Evolutionary conservation across 805 yeast species (phyloP).

Genomic region (Metschnikowia vanudenii): DNA sequence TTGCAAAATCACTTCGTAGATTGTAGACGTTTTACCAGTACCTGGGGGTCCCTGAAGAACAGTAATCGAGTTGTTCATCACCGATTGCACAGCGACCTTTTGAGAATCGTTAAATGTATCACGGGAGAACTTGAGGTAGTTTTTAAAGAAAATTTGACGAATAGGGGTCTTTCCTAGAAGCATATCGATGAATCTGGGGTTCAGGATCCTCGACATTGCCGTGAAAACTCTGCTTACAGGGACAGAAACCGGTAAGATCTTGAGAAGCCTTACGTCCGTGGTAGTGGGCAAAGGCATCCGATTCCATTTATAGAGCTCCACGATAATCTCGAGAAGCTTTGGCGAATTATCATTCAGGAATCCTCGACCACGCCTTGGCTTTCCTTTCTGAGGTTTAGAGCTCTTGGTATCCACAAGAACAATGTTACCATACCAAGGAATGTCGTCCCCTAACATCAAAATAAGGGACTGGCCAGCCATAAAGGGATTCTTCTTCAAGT

Average conservation of each 20-base stretch:
- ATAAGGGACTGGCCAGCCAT: constrained; percentile 57
- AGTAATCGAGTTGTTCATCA: constrained; percentile 49
- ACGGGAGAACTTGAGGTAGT: constrained; percentile 48
- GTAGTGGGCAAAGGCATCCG: constrained; percentile 46
- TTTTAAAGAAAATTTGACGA: constrained; percentile 55
- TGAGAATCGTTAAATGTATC: constrained; percentile 59
- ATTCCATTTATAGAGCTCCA: constrained; percentile 62
- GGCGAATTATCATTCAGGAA: constrained; percentile 12
- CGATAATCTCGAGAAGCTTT: constrained; percentile 41
- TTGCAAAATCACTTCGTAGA: constrained; percentile 48
- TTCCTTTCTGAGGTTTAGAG: constrained; percentile 10
- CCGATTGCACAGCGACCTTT: constrained; percentile 51
- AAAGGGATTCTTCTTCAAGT: constrained; percentile 59
- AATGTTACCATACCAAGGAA: constrained; percentile 60
- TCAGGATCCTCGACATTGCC: constrained; percentile 61
- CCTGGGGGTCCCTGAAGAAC: constrained; percentile 46
- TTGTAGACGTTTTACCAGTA: constrained; percentile 46
- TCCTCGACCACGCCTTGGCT: constrained; percentile 13
- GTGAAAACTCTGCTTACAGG: constrained; percentile 62
- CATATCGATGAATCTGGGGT: constrained; percentile 51
- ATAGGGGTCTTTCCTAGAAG: constrained; percentile 55
- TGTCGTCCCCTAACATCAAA: constrained; percentile 48
- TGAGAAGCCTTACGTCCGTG: constrained; percentile 35
- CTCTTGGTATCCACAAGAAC: constrained; percentile 36
- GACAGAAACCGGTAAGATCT: constrained; percentile 59